Conservation (phyloP, 2,329 filamentous ascomycete genomes). For the Neonectria punicea region DNA sequence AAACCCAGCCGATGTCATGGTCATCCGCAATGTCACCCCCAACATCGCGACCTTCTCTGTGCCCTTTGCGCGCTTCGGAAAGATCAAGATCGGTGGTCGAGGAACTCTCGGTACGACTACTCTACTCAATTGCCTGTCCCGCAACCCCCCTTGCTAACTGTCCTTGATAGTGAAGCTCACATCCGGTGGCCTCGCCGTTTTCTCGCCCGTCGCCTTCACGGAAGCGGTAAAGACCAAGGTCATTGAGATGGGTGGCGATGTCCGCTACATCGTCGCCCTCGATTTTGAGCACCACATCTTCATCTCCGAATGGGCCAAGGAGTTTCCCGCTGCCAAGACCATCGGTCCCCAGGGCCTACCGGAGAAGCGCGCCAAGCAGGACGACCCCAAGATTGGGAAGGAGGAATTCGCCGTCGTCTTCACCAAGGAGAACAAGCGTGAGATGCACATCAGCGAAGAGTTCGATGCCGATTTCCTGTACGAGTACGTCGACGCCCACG, state of each 20-base stretch:
- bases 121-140: not conserved
- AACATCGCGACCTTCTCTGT: conserved; percentile 82
- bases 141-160: conserved; percentile 8
- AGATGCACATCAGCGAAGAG: conserved; percentile 71
- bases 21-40: conserved; percentile 85
- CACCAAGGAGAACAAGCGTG: conserved; percentile 63
- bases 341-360: conserved; percentile 85
- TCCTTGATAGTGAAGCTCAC: conserved; percentile 74
- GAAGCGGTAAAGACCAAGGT: conserved; percentile 74
- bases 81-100: conserved; percentile 84
- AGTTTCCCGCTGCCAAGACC: conserved; percentile 81
- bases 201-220: conserved; percentile 90
- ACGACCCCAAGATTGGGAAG: conserved; percentile 56
- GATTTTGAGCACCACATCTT: conserved; percentile 98
- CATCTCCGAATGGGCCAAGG: conserved; percentile 83
- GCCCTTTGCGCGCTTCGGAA: conserved; percentile 85
- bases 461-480: conserved; percentile 89
- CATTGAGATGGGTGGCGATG: conserved; percentile 71
- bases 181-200: conserved; percentile 83
- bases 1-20: conserved; percentile 86
- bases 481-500: conserved; percentile 83
- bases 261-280: conserved; percentile 86
- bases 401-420: conserved; percentile 76
- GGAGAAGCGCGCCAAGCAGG: conserved; percentile 77
- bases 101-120: conserved; percentile 78